Base-by-base conservation (phyloP, 108 stramenopile species). In the Hondaea fermentalgiana region DNA sequence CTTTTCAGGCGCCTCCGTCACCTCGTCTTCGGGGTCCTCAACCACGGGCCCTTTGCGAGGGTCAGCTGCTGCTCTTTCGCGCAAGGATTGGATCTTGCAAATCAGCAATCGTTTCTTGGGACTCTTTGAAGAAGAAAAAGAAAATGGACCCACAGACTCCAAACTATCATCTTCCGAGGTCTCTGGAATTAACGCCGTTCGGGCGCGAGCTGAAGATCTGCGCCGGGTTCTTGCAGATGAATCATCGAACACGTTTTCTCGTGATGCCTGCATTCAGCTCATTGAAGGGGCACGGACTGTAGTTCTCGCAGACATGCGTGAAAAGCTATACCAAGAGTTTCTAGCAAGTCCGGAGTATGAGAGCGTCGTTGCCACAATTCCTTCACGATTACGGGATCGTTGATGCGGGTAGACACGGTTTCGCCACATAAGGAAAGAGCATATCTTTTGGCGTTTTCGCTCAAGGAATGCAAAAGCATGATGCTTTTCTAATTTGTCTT, bases 281-380 rank as follows among this genome's bases (percentile, higher is more conserved):
- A 83, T 83, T 3, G 76, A 83, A 23, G 76, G 51, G 6, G 76
- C 76, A 12, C 45, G 76, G 25, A 35, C n/a, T 6, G 51, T 53
- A 12, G 51, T 83, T 28, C 76, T 83, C 3, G 28, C 45, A 16
- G 45, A 53, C 23, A 10, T 83, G 0, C 49, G 51, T 2, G 19
- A 47, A 45, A 23, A 35, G 23, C 76, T 83, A 6, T 83, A 83
- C 3, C 51, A 47, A 83, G 49, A 83, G 19, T 83, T 83, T 45
- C 45, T 83, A 43, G 25, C 25, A 6, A 53, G 51, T 45, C 49
- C 76, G 8, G 76, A 83, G 25, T 83, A 83, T 4, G 76, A 83
- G 76, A 83, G 76, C n/a, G 51, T 83, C 76, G 28, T 83, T 6
- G 45, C 76, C 76, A 83, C 76, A 12, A 83, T 83, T 23, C 76